A percentile compares a stretch with the other conserved stretches of the same genome.
These are phyloP conservation scores for Pseudopyricularia cyperi DNA, from an alignment of 2,329 filamentous ascomycete genomes.

Conservation along the genomic window DNA sequence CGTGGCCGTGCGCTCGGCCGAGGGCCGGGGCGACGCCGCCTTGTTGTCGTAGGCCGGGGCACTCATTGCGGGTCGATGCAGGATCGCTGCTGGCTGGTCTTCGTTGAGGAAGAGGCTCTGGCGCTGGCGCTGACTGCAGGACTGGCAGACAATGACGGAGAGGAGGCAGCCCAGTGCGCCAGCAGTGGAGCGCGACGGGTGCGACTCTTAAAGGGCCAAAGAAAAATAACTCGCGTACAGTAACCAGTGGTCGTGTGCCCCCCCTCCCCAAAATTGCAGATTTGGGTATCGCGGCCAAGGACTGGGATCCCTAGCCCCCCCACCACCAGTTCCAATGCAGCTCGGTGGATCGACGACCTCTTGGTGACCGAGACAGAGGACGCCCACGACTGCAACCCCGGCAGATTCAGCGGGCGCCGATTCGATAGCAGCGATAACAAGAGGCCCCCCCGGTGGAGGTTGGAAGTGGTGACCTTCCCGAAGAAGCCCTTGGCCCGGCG, in stretches of 20 bases:
- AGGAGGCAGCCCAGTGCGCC: neutral
- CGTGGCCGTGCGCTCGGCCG: neutral
- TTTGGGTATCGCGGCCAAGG: neutral
- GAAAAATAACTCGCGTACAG: neutral
- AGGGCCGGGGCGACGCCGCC: neutral
- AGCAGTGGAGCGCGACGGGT: neutral
- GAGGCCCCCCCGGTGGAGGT: neutral
- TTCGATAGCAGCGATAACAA: neutral
- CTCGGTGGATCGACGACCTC: neutral
- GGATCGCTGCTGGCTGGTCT: neutral
- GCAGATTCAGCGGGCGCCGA: neutral
- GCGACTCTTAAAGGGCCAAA: neutral
- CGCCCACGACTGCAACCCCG: neutral
- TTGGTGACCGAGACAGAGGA: neutral
- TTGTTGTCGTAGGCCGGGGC: neutral
- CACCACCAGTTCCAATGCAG: neutral
- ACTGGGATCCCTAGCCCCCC: neutral
- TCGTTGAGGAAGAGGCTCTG: no score
- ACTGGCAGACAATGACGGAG: neutral
- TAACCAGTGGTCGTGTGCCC: neutral
- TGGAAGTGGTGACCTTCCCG: neutral
- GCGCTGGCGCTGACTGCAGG: neutral
- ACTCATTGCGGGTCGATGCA: slow-evolving; percentile 1
- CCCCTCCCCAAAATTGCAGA: neutral
- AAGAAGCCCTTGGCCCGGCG: neutral